A percentile compares a stretch with the other conserved stretches of the same genome.
Evolutionary conservation across 1,139 yeast species (phyloP).

Genomic region (Candida neerlandica): DNA sequence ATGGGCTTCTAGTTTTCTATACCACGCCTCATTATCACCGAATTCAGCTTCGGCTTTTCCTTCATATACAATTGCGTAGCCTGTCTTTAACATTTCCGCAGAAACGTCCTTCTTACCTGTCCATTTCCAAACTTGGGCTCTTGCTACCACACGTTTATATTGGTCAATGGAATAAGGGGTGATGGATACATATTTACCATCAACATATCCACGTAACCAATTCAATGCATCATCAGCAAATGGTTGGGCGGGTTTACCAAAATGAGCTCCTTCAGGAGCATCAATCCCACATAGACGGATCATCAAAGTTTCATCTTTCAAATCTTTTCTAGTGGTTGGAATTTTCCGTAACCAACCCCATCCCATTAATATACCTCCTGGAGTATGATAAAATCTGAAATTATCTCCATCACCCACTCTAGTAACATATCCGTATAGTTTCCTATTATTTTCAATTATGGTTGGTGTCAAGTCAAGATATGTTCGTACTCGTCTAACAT

Average conservation of each 20-base stretch:
- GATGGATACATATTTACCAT: conserved; percentile 69
- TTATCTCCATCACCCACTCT: conserved; percentile 97
- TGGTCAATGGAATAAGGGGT: conserved; percentile 85
- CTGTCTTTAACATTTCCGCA: conserved; percentile 80
- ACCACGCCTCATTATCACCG: conserved; percentile 69
- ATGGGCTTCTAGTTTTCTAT: conserved; percentile 55
- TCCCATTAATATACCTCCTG: conserved; percentile 85
- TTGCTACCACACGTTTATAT: conserved; percentile 85
- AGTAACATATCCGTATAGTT: conserved; percentile 78
- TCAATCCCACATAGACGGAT: conserved; percentile 93
- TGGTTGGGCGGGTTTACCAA: conserved; percentile 93
- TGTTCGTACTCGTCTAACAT: conserved; percentile 35
- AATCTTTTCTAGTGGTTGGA: conserved; percentile 43
- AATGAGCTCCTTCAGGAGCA: conserved; percentile 96
- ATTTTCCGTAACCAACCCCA: conserved; percentile 86
- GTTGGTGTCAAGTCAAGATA: conserved; percentile 44
- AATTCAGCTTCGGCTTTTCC: conserved; percentile 81
- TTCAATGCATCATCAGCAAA: conserved; percentile 78
- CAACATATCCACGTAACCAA: conserved; percentile 69
- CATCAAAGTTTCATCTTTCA: conserved; percentile 61
- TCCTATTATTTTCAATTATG: conserved; percentile 34
- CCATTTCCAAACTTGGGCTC: conserved; percentile 74
- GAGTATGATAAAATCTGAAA: conserved; percentile 88
- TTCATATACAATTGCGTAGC: conserved; percentile 88
- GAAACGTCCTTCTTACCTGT: conserved; percentile 79